Evolutionary conservation across 805 yeast genomes (phyloP).

Genomic region (Sporopachydermia quercuum): DNA sequence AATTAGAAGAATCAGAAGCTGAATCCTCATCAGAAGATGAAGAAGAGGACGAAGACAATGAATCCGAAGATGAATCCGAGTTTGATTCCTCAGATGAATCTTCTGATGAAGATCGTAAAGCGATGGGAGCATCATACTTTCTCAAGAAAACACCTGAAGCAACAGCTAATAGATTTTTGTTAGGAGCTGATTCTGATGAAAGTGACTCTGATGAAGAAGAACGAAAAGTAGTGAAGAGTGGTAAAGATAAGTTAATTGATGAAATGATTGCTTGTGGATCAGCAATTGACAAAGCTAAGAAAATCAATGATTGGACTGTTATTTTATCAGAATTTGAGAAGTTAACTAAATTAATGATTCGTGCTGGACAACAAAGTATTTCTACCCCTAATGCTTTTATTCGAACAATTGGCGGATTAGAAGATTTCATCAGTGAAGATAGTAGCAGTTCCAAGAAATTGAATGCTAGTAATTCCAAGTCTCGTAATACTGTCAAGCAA

Average conservation of each 20-base stretch:
- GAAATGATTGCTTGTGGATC: conserved; percentile 61
- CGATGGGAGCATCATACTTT: conserved; percentile 33
- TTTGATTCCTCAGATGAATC: conserved; percentile 28
- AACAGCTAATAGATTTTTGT: conserved; percentile 24
- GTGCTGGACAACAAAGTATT: conserved; percentile 62
- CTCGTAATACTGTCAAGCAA: conserved; percentile 78
- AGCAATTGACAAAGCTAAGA: conserved; percentile 52
- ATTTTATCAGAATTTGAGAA: conserved; percentile 65
- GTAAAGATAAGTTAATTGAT: conserved; percentile 82
- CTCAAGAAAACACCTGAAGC: conserved; percentile 28
- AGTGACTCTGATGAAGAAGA: conserved; percentile 49
- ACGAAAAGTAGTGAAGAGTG: conserved; percentile 79
- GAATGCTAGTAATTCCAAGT: conserved; percentile 71
- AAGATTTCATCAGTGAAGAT: conserved; percentile 44
- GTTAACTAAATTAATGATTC: conserved; percentile 47
- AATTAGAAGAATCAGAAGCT: conserved; percentile 24
- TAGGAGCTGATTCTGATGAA: conserved; percentile 25
- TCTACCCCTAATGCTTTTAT: conserved; percentile 61
- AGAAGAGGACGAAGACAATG: conserved; percentile 14
- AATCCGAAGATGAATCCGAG: conserved; percentile 23
- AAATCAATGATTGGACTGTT: conserved; percentile 65
- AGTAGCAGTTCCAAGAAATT: conserved; percentile 47
- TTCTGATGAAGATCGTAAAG: conserved; percentile 35
- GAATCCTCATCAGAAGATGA: conserved; percentile 17
- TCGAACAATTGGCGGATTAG: conserved; percentile 54